Evolutionary conservation across 2,329 filamentous ascomycete genomes (phyloP).

Genomic region (Stemphylium lycopersici): DNA sequence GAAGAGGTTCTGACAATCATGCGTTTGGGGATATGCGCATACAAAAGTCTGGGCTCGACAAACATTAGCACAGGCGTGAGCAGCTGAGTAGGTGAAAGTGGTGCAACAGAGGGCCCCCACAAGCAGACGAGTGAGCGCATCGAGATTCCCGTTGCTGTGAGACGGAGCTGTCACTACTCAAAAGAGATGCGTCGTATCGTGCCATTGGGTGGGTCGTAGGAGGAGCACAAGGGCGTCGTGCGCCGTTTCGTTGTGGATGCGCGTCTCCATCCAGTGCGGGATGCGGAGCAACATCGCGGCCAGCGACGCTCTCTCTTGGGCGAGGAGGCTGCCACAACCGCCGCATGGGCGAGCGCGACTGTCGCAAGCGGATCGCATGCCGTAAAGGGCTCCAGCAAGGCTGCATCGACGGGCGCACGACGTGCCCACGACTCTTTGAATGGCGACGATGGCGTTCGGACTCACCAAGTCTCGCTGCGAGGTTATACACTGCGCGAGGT

Average conservation of each 20-base stretch:
- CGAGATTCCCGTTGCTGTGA: slow-evolving; percentile 40
- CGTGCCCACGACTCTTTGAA: neutral
- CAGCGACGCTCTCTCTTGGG: slow-evolving; percentile 8
- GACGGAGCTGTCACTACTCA: slow-evolving; percentile 47
- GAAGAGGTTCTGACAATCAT: slow-evolving; percentile 33
- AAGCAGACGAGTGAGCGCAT: slow-evolving; percentile 35
- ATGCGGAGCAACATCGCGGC: slow-evolving; percentile 28
- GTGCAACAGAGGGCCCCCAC: slow-evolving; percentile 36
- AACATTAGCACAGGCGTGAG: slow-evolving; percentile 46
- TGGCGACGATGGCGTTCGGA: slow-evolving; percentile 1
- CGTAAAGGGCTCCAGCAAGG: neutral
- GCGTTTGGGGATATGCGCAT: slow-evolving; percentile 31
- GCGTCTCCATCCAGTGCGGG: slow-evolving; percentile 31
- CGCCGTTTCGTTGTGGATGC: slow-evolving; percentile 37
- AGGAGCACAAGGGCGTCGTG: slow-evolving; percentile 41
- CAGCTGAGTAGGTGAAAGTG: slow-evolving; percentile 29
- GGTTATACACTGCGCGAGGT: slow-evolving; percentile 4
- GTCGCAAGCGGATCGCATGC: slow-evolving; percentile 15
- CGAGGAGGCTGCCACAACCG: slow-evolving; percentile 21
- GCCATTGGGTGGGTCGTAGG: slow-evolving; percentile 26
- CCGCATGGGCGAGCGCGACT: slow-evolving; percentile 16
- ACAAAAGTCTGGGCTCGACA: slow-evolving; percentile 36
- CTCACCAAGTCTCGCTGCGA: slow-evolving; percentile 9
- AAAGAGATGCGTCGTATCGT: slow-evolving; percentile 36
- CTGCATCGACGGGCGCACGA: neutral